A percentile compares a stretch with the other conserved stretches of the same genome.
These are phyloP conservation scores for Phytophthora pisi DNA, from an alignment of 352 stramenopile species.

Conservation along the genomic window DNA sequence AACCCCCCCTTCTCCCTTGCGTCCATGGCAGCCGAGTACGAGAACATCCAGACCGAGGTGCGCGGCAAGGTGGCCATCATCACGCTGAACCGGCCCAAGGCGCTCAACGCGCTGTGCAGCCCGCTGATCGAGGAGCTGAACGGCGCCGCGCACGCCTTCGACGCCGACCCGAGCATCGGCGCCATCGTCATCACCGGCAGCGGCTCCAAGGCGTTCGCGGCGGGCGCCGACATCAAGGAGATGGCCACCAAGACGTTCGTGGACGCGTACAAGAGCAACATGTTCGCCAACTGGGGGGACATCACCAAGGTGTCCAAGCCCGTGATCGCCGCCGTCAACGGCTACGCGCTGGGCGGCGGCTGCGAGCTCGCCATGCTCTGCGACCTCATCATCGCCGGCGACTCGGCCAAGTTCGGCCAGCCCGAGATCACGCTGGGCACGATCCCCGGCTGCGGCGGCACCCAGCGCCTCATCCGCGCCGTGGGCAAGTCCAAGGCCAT, in stretches of 20 bases:
- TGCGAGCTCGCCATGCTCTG: conserved; percentile 99
- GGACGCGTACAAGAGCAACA: conserved; percentile 94
- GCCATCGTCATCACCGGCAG: conserved; percentile 97
- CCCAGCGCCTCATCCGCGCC: conserved; percentile 96
- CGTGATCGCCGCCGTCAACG: conserved; percentile 97
- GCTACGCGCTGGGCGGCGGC: conserved; percentile 97
- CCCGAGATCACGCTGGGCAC: conserved; percentile 98
- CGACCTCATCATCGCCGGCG: conserved; percentile 97
- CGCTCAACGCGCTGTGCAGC: conserved; percentile 97
- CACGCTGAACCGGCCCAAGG: conserved; percentile 96
- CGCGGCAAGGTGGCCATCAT: conserved; percentile 94
- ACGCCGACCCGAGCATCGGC: conserved; percentile 92
- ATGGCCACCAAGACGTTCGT: conserved; percentile 96
- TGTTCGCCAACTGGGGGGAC: conserved; percentile 97
- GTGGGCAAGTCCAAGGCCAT: conserved; percentile 99
- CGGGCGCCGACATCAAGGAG: conserved; percentile 97
- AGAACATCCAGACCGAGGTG: conserved; percentile 89
- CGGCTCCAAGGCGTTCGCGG: conserved; percentile 95
- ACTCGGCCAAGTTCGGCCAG: conserved; percentile 98
- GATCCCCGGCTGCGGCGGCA: conserved; percentile 97
- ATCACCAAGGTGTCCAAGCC: conserved; percentile 96
- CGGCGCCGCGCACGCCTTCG: conserved; percentile 91
- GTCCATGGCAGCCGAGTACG: conserved; percentile 61
- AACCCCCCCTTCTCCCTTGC: too few relatives aligned
- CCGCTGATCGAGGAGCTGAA: conserved; percentile 96